Evolutionary conservation across 768 basidiomycete genomes (phyloP).

Genomic region (Suillus alpinus): DNA sequence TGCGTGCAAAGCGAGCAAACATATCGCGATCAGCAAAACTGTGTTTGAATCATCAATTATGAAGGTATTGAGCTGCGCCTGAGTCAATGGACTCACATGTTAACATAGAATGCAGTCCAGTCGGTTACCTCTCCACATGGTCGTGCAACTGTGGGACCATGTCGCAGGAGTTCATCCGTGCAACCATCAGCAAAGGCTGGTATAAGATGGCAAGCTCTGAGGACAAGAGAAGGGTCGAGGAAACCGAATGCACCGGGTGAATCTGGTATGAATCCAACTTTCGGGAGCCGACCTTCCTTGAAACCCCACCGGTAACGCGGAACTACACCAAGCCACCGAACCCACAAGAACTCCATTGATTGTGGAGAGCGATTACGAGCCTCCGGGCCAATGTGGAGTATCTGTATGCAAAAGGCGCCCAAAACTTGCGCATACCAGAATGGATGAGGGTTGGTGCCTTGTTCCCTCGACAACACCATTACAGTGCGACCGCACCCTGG

Average conservation of each 20-base stretch:
- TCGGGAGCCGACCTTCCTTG: slow-evolving; percentile 13
- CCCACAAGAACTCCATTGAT: slow-evolving; percentile 21
- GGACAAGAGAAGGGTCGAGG: slow-evolving; percentile 17
- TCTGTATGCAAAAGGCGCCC: slow-evolving; percentile 19
- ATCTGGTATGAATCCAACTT: slow-evolving; percentile 18
- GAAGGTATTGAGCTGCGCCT: not conserved
- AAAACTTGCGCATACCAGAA: slow-evolving; percentile 23
- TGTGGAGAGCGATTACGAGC: slow-evolving; percentile 5
- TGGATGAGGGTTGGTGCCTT: slow-evolving; percentile 11
- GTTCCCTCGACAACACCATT: slow-evolving; percentile 18
- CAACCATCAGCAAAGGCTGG: slow-evolving; percentile 21
- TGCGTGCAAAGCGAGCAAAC: slow-evolving; percentile 31
- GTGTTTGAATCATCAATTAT: not conserved
- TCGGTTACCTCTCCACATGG: not conserved
- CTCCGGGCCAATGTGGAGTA: slow-evolving; percentile 4
- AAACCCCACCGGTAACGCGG: slow-evolving; percentile 10
- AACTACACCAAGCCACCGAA: slow-evolving; percentile 19
- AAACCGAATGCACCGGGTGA: slow-evolving; percentile 21
- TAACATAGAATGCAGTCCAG: slow-evolving; percentile 15
- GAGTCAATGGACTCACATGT: slow-evolving; percentile 13
- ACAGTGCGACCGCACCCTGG: slow-evolving; percentile 14
- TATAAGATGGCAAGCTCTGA: slow-evolving; percentile 23
- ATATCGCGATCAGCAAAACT: slow-evolving; percentile 43
- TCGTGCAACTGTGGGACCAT: slow-evolving; percentile 4
- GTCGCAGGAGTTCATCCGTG: slow-evolving; percentile 8